Conservation (phyloP, 176 grass and related monocot species). For the Avena atlantica region DNA sequence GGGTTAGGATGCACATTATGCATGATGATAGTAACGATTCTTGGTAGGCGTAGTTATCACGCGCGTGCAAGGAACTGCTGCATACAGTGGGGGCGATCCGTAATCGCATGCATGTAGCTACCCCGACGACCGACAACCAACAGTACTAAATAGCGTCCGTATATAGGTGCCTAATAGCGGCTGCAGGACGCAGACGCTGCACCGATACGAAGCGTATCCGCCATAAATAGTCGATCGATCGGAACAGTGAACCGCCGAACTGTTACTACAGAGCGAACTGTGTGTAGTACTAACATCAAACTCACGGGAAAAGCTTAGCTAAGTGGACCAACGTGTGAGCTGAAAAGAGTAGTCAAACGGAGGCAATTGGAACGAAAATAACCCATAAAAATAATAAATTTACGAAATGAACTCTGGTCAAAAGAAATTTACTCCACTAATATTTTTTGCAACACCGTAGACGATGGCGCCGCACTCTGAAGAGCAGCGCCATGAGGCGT, state of each 20-base stretch:
- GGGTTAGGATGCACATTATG: constrained; percentile 18
- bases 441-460: too few relatives aligned
- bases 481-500: too few relatives aligned
- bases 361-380: too few relatives aligned
- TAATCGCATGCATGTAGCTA: neutral
- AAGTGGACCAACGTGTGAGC: neutral
- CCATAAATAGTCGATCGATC: constrained; percentile 6
- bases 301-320: too few relatives aligned
- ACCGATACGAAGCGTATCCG: neutral
- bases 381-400: too few relatives aligned
- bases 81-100: constrained; percentile 14
- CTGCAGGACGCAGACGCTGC: neutral
- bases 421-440: too few relatives aligned
- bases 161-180: neutral
- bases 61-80: constrained; percentile 15
- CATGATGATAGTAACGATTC: neutral
- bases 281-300: neutral
- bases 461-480: too few relatives aligned
- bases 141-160: constrained; percentile 12
- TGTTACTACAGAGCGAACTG: neutral
- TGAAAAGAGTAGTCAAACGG: too few relatives aligned
- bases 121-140: neutral
- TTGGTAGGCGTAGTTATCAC: constrained; percentile 41
- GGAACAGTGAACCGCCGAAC: neutral
- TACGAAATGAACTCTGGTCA: too few relatives aligned